Conservation (phyloP, 163 green algal species). For the Scenedesmus sp. region DNA sequence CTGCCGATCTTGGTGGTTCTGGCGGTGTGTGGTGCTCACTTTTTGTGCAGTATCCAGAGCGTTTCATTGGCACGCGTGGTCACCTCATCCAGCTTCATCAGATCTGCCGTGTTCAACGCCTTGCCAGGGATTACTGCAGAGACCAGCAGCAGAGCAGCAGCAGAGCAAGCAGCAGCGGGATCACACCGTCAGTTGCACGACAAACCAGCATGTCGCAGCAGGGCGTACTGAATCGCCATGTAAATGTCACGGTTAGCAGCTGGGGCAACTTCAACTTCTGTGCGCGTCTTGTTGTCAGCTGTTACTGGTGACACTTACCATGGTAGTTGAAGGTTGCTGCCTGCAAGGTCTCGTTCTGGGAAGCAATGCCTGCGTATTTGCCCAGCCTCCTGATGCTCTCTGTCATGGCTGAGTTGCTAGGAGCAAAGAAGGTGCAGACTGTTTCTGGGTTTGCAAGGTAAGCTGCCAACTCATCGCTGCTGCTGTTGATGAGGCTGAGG, state of each 20-base stretch:
- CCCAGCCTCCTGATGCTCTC: constrained; percentile 19
- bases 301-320: neutral
- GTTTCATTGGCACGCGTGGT: constrained; percentile 29
- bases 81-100: neutral
- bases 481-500: neutral
- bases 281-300: too few species aligned
- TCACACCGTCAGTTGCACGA: neutral
- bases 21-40: neutral
- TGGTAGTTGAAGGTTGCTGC: constrained; percentile 33
- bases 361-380: constrained; percentile 19
- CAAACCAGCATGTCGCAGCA: neutral
- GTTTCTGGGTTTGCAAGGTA: constrained; percentile 31
- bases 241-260: neutral
- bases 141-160: neutral
- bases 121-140: constrained; percentile 22
- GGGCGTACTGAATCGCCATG: neutral
- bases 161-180: neutral
- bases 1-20: too few species aligned
- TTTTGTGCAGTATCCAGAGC: neutral
- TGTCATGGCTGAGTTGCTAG: constrained; percentile 15
- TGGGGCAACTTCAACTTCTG: too few species aligned
- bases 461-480: neutral
- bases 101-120: neutral
- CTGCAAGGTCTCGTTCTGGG: constrained; percentile 33
- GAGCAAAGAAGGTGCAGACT: constrained; percentile 44